Percentiles rank a stretch among this genome's conserved stretches.
phyloP scores from a whole-genome alignment of 2,329 filamentous ascomycete species.

The Zasmidium citrigriseum region DNA sequence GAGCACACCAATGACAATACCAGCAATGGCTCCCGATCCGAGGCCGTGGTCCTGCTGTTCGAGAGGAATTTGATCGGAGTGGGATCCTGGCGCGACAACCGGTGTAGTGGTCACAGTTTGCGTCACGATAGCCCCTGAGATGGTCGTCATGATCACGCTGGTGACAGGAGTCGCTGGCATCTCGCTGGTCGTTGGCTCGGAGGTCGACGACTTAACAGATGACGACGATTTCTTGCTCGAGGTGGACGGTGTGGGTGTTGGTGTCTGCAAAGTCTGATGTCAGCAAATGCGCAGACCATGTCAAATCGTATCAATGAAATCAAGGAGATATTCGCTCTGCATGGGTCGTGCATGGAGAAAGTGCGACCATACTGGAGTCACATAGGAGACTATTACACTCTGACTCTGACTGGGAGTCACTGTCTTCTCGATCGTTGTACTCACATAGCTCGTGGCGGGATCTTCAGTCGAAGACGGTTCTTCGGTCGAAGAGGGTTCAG shows the following conservation, averaged over 20 bases:
- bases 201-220: conserved; percentile 20
- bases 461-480: conserved; percentile 21
- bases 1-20: conserved; percentile 47
- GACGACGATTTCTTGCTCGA: conserved; percentile 18
- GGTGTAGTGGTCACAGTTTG: conserved; percentile 46
- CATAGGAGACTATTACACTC: conserved; percentile 29
- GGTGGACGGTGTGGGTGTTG: conserved; percentile 4
- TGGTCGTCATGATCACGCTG: conserved; percentile 42
- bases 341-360: conserved; percentile 21
- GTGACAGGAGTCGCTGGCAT: conserved; percentile 32
- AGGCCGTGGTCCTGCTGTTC: conserved; percentile 26
- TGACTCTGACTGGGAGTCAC: conserved; percentile 22
- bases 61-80: conserved; percentile 20
- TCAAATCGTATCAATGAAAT: conserved; percentile 4
- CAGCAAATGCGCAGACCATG: conserved; percentile 17
- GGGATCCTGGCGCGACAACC: conserved; percentile 21
- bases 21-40: conserved; percentile 45
- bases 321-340: conserved; percentile 11
- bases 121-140: conserved; percentile 46
- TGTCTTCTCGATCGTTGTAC: conserved; percentile 27
- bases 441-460: conserved; percentile 32
- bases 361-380: conserved; percentile 32
- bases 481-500: conserved; percentile 21
- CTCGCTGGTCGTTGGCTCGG: conserved; percentile 21
- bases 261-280: conserved; percentile 7